Conservation (phyloP, 768 basidiomycete genomes). For the Paxillus involutus region DNA sequence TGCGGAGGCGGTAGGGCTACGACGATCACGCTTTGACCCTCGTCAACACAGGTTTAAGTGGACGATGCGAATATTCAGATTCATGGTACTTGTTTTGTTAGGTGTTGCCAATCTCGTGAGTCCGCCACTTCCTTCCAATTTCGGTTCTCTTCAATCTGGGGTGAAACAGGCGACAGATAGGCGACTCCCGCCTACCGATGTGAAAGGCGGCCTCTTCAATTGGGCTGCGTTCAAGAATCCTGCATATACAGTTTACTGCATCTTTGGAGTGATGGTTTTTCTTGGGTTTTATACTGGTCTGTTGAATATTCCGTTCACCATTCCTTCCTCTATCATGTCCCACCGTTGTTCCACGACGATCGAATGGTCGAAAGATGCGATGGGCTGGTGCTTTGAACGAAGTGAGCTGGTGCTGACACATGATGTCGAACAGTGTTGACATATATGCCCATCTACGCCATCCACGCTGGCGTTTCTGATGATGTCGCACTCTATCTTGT, state of each 20-base stretch:
- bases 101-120: conserved; percentile 54
- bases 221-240: conserved; percentile 44
- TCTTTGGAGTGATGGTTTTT: conserved; percentile 55
- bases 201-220: conserved; percentile 60
- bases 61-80: conserved; percentile 72
- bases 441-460: conserved; percentile 62
- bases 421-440: conserved; percentile 47
- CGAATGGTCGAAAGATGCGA: background rate
- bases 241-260: conserved; percentile 55
- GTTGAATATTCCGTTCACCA: conserved; percentile 10
- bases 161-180: conserved; percentile 34
- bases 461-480: conserved; percentile 43
- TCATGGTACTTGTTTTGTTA: conserved; percentile 55
- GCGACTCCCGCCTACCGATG: conserved; percentile 53
- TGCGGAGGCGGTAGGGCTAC: too few species aligned
- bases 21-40: too few species aligned
- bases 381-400: too few species aligned
- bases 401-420: background rate
- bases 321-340: background rate
- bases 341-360: background rate
- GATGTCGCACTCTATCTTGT: conserved; percentile 64
- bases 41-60: too few species aligned
- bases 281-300: conserved; percentile 70
- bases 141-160: too few species aligned
- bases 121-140: conserved; percentile 16